A percentile compares a stretch with the other conserved stretches of the same genome.
Conservation (phyloP, 352 stramenopile species). For the Pythium biforme region DNA sequence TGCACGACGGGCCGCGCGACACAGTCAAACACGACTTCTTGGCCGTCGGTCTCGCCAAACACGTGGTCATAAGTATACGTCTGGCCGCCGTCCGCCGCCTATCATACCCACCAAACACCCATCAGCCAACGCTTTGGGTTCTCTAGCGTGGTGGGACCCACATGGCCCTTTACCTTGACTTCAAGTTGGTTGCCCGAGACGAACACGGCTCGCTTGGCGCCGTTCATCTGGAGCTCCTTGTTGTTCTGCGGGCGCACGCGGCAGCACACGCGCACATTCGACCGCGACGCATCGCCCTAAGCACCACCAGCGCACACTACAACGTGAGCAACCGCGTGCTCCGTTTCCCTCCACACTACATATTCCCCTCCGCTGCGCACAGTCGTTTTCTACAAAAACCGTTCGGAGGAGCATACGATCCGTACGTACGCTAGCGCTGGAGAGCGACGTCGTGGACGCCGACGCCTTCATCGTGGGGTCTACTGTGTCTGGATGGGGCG, state of each 20-base stretch:
- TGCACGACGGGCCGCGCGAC: slow-evolving; percentile 86
- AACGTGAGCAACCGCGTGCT: neutral
- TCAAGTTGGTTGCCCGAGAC: slow-evolving; percentile 55
- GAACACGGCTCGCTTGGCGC: slow-evolving; percentile 52
- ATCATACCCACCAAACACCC: neutral
- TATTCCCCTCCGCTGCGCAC: no score
- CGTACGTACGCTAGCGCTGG: slow-evolving; percentile 25
- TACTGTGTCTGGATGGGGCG: no score
- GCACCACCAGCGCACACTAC: neutral
- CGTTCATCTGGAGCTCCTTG: slow-evolving; percentile 70
- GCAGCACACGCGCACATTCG: slow-evolving; percentile 82
- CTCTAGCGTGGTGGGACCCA: neutral
- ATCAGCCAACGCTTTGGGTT: neutral
- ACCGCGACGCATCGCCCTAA: slow-evolving; percentile 27
- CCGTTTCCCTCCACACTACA: neutral
- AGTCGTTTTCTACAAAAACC: neutral
- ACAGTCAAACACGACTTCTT: slow-evolving; percentile 89
- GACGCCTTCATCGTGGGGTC: slow-evolving; percentile 23
- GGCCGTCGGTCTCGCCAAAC: slow-evolving; percentile 77
- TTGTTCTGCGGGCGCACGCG: slow-evolving; percentile 79
- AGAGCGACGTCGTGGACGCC: slow-evolving; percentile 29
- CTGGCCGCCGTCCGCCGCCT: slow-evolving; percentile 58
- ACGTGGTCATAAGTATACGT: slow-evolving; percentile 91
- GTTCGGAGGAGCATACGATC: no score
- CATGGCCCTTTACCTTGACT: slow-evolving; percentile 45